These are phyloP conservation scores for Erysiphe pulchra DNA, from an alignment of 2,329 filamentous ascomycete species.

Conservation along the genomic window DNA sequence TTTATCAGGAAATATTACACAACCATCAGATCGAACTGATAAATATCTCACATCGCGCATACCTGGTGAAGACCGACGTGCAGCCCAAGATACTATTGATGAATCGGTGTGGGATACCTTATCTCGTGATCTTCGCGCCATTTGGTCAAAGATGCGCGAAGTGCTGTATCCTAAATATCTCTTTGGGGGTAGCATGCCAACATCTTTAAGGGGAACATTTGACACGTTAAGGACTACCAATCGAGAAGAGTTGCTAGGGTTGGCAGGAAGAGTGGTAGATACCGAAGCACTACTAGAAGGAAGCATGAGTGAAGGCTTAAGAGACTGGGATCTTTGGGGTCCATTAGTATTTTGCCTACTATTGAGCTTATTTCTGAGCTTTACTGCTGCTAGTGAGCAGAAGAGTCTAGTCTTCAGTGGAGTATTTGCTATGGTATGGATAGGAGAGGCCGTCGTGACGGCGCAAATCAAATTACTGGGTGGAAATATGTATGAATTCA, in stretches of 20 bases:
- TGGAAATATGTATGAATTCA: slow-evolving; percentile 65
- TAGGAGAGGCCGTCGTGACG: slow-evolving; percentile 91
- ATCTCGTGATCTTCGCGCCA: slow-evolving; percentile 66
- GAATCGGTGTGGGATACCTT: slow-evolving; percentile 96
- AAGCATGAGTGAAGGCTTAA: slow-evolving; percentile 66
- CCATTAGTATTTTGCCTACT: slow-evolving; percentile 83
- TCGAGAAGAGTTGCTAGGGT: slow-evolving; percentile 32
- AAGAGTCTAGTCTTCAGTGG: slow-evolving; percentile 80
- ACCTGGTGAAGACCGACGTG: slow-evolving; percentile 74
- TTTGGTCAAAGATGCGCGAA: slow-evolving; percentile 96
- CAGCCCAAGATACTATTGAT: slow-evolving; percentile 81
- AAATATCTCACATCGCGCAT: slow-evolving; percentile 77
- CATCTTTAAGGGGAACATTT: slow-evolving; percentile 31
- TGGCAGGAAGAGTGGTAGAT: slow-evolving; percentile 36
- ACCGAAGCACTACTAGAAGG: slow-evolving; percentile 34
- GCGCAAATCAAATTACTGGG: slow-evolving; percentile 89
- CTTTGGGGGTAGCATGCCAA: slow-evolving; percentile 41
- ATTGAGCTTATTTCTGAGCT: slow-evolving; percentile 65
- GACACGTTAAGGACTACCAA: slow-evolving; percentile 33
- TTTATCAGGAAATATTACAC: slow-evolving; percentile 56
- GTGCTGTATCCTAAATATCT: slow-evolving; percentile 92
- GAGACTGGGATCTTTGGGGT: slow-evolving; percentile 98
- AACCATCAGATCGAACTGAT: slow-evolving; percentile 27
- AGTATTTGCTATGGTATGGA: slow-evolving; percentile 91
- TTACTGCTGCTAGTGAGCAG: slow-evolving; percentile 56